phyloP scores from a whole-genome alignment of 805 yeast species.

The Saccharomycopsis sp. region DNA sequence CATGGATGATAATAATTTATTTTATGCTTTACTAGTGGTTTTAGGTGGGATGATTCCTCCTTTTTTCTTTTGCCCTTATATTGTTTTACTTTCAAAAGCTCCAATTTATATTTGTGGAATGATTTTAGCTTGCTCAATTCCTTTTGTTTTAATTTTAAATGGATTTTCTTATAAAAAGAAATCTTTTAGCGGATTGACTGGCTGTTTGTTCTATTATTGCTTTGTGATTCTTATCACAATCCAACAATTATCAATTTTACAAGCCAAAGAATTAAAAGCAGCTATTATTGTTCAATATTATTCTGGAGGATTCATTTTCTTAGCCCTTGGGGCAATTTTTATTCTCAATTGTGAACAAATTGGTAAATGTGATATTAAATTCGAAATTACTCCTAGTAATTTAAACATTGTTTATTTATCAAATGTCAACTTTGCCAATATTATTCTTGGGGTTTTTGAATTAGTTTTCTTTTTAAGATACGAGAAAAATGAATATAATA shows the following conservation, averaged over 20 bases:
- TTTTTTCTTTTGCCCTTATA: slow-evolving; percentile 8
- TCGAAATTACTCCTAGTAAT: not conserved
- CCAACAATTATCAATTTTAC: slow-evolving; percentile 2
- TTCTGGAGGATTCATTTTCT: slow-evolving; percentile 2
- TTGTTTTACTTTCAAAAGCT: slow-evolving; percentile 1
- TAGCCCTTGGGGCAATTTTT: not conserved
- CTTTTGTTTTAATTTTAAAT: slow-evolving; percentile 3
- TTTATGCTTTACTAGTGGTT: slow-evolving; percentile 7
- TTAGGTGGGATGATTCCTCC: slow-evolving; percentile 10
- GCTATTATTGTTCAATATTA: slow-evolving; percentile 9
- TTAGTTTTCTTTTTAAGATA: slow-evolving; percentile 3
- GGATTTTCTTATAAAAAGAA: slow-evolving; percentile 1
- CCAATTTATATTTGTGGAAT: slow-evolving; percentile 7
- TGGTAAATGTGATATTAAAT: not conserved
- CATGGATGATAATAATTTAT: slow-evolving; percentile 5
- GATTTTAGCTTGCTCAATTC: not conserved
- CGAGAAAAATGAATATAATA: not conserved
- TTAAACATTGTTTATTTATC: slow-evolving; percentile 5
- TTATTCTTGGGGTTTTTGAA: slow-evolving; percentile 10
- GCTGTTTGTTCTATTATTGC: slow-evolving; percentile 2
- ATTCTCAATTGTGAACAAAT: slow-evolving; percentile 3
- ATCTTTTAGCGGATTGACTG: not conserved
- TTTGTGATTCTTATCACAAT: slow-evolving; percentile 2
- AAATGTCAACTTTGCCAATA: slow-evolving; percentile 4
- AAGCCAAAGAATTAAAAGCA: slow-evolving; percentile 1